Evolutionary conservation across 164 flowering plant genomes (phyloP).

Genomic region (Tetracentron sinense): DNA sequence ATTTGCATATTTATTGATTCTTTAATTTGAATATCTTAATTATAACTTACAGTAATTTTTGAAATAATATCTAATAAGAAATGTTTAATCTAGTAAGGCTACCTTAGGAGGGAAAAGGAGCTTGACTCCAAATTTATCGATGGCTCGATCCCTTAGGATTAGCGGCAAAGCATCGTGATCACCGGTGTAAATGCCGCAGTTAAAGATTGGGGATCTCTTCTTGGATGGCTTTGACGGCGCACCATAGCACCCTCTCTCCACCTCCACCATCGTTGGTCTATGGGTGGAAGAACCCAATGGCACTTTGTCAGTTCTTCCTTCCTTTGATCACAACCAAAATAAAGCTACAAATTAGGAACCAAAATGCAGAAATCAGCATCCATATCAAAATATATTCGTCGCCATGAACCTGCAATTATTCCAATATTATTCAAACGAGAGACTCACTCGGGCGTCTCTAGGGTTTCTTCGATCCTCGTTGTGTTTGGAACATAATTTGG

Average conservation of each 20-base stretch:
- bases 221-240: constrained; percentile 89
- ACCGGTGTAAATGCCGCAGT: constrained; percentile 71
- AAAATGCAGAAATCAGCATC: constrained; percentile 11
- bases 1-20: no score
- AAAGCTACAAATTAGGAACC: constrained; percentile 11
- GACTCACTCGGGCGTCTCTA: no score
- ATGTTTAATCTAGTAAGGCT: neutral
- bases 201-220: constrained; percentile 65
- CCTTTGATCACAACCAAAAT: constrained; percentile 16
- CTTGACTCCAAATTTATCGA: constrained; percentile 81
- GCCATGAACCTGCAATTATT: constrained; percentile 8
- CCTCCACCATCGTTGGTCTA: constrained; percentile 99
- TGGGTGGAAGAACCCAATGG: constrained; percentile 89
- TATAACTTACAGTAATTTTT: no score
- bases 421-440: no score
- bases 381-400: constrained; percentile 15
- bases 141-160: constrained; percentile 55
- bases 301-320: constrained; percentile 36
- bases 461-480: no score
- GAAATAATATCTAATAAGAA: no score
- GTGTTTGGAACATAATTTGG: no score
- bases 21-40: no score
- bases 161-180: constrained; percentile 78
- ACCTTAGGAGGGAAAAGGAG: constrained; percentile 70
- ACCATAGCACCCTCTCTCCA: constrained; percentile 95